Conservation (phyloP, 306 rosid genomes). For the Astragalus membranaceus region DNA sequence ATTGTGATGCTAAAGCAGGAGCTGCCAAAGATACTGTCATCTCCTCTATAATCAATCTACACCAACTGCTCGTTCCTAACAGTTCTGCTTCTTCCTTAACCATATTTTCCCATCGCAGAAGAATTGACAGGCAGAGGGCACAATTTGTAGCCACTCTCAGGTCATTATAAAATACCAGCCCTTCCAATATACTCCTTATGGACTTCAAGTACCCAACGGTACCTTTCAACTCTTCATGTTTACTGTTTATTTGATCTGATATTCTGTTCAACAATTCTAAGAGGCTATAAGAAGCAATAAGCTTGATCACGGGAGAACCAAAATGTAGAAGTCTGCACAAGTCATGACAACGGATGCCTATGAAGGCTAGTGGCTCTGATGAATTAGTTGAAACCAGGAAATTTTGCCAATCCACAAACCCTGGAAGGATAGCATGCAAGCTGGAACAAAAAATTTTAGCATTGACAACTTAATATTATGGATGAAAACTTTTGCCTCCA, state of each 20-base stretch:
- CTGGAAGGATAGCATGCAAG: conserved; percentile 57
- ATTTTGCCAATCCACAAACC: conserved; percentile 68
- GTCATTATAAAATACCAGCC: conserved; percentile 58
- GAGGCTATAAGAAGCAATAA: conserved; percentile 63
- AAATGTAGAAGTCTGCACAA: conserved; percentile 79
- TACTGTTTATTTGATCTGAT: conserved; percentile 48
- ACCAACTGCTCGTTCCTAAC: conserved; percentile 49
- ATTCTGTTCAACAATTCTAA: conserved; percentile 63
- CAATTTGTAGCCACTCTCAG: conserved; percentile 68
- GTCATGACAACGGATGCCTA: conserved; percentile 68
- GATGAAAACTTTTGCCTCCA: neutral
- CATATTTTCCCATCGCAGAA: conserved; percentile 54
- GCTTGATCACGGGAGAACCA: conserved; percentile 65
- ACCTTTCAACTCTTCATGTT: conserved; percentile 46
- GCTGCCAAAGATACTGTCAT: conserved; percentile 57
- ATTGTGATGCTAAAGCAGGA: conserved; percentile 57
- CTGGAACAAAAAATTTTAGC: conserved; percentile 33
- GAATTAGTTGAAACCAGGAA: conserved; percentile 42
- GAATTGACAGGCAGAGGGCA: conserved; percentile 56
- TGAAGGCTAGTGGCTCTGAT: conserved; percentile 39
- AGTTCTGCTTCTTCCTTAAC: conserved; percentile 30
- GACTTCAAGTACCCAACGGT: conserved; percentile 48
- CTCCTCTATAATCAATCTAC: conserved; percentile 80
- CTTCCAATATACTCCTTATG: conserved; percentile 61
- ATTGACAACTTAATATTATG: neutral